Evolutionary conservation across 2,329 filamentous ascomycete species (phyloP), one percentile per base, ranked within the genome.

Genomic region (Claviceps humidiphila): DNA sequence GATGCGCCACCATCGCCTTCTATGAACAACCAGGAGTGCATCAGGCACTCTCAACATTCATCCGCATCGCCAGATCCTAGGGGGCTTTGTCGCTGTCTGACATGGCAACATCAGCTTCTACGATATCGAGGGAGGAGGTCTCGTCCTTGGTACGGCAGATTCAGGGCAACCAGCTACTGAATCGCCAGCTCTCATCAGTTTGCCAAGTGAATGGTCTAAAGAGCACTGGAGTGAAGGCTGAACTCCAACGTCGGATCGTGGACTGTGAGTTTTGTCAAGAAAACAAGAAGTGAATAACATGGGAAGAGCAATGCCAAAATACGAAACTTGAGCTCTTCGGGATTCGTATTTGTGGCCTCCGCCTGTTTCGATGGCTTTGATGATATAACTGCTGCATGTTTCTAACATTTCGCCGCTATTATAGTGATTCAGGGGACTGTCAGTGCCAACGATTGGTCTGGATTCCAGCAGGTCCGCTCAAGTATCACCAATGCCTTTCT

Each of bases 181-280:
- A 81, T 61, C 69, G 73, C 20, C 82, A 90, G 60, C 77, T 96
- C 48, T 87, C 89, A 60, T 76, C 76, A 50, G 84, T 97, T 58
- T 86, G 91, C 63, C 78, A 81, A 57, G 73, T 78, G 55, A 87
- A 95, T 70, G 78, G 82, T 47, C 73, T 95, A 39, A 78, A 80
- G 58, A 85, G 87, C 55, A 87, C 84, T 30, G 93, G 93, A 20
- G 84, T 93, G 61, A 98, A 98, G 74, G 80, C 82, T 38, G 79
- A 86, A 43, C 73, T 97, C 54, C 89, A 95, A 68, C 71, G 73
- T 54, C 84, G 91, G 61, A 86, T 96, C 55, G 80, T 85, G 57
- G 74, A 80, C 54, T 79, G 93, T 97, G 75, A 69, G 87, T 81
- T 40, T 14, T 38, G 13, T 22, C n/a, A 38, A 22, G 14, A 22